Evolutionary conservation across 495 filamentous ascomycete species (phyloP), one percentile per base, ranked within the genome.

Genomic region (Podospora appendiculata): DNA sequence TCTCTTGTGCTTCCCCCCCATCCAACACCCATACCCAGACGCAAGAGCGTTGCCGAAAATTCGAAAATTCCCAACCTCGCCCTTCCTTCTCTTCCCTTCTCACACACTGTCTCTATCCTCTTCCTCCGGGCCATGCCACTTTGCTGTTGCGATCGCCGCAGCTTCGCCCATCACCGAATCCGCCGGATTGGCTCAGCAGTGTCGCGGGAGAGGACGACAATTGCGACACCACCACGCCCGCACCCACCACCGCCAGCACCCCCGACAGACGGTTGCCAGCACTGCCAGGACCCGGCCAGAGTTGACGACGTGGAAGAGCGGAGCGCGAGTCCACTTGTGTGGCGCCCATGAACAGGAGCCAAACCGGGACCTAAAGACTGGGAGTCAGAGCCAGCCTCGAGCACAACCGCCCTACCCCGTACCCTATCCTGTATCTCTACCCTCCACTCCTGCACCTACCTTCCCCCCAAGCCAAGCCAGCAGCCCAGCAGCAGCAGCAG

Each of bases 1-100:
- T 51, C 56, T 59, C 59, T 53, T 62, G 59, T 56, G 54, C 57
- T 61, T 53, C 55, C 56, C 58, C 59, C 61, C 58, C 58, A 62
- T 61, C 25, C 25, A 25, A 25, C 5, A 25, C 25, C 25, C 25
- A 25, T 25, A 25, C 25, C 25, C 25, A 25, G 25, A 25, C 25
- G 25, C 25, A 25, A 25, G 25, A 64, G 60, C 62, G 63, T 57
- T 56, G 59, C 62, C 60, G 66, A 70, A 68, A 68, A 59, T 61
- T 63, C 59, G 51, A 60, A 63, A 68, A 61, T 50, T 55, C 61
- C 64, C 64, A 71, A 67, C 60, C 68, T 56, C 59, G 56, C 54
- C 47, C 56, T 62, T 57, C 56, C 50, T 51, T 48, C 52, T 63
- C 43, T 48, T 55, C 47, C 51, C 51, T 56, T 47, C 53, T 55